Conservation (phyloP, 2,329 filamentous ascomycete genomes). For the Colletotrichum sidae region DNA sequence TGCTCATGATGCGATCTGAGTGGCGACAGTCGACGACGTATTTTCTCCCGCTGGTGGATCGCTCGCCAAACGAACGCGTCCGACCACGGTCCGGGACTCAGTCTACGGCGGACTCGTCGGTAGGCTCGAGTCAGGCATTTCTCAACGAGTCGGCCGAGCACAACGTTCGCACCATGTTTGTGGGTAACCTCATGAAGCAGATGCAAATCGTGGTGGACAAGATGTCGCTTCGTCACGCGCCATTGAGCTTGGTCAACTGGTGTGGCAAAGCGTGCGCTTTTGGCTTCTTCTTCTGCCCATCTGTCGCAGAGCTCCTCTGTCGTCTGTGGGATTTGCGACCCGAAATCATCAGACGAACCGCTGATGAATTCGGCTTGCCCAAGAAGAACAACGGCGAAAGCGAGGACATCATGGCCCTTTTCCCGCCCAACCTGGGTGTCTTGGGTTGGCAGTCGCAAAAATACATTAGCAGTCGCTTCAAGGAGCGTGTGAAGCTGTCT, state of each 20-base stretch:
- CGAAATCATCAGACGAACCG: constrained; percentile 76
- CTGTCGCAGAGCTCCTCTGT: constrained; percentile 84
- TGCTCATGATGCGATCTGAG: constrained; percentile 89
- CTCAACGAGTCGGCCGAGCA: constrained; percentile 80
- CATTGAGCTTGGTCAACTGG: constrained; percentile 79
- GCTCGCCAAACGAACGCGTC: constrained; percentile 59
- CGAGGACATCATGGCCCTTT: constrained; percentile 74
- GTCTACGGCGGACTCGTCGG: constrained; percentile 67
- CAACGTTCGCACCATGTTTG: constrained; percentile 89
- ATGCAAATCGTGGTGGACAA: constrained; percentile 90
- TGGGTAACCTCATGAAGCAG: constrained; percentile 83
- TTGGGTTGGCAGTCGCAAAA: constrained; percentile 67
- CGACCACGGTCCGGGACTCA: constrained; percentile 59
- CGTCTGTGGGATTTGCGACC: constrained; percentile 82
- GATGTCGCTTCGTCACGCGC: constrained; percentile 80
- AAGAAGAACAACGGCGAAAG: constrained; percentile 66
- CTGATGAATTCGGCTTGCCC: constrained; percentile 75
- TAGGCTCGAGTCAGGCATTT: constrained; percentile 73
- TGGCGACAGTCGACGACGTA: constrained; percentile 82
- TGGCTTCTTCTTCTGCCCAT: constrained; percentile 92
- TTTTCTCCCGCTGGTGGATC: constrained; percentile 72
- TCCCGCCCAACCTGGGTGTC: constrained; percentile 73
- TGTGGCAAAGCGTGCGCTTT: constrained; percentile 92
- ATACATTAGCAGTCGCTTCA: constrained; percentile 66
- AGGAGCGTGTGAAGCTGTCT: constrained; percentile 73